phyloP scores from a whole-genome alignment of 73 alveolate species.

The Tetrahymena thermophila region DNA sequence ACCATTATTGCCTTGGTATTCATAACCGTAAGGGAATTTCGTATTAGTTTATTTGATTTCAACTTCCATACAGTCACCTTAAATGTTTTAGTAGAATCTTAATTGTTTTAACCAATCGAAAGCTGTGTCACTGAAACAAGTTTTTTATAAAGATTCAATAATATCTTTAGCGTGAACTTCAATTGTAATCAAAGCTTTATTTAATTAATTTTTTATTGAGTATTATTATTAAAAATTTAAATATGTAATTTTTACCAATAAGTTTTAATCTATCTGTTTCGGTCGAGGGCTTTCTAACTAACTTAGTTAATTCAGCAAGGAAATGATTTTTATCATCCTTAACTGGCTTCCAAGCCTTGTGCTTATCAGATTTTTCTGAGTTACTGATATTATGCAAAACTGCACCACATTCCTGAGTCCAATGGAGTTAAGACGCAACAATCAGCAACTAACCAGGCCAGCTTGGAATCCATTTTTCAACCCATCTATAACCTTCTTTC shows the following conservation, averaged over 20 bases:
- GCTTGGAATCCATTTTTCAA: slow-evolving; percentile 70
- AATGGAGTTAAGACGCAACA: slow-evolving; percentile 69
- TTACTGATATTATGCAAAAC: slow-evolving; percentile 3
- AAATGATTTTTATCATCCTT: slow-evolving; percentile 30
- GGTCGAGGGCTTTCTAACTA: slow-evolving; percentile 30
- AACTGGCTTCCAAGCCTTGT: slow-evolving; percentile 26
- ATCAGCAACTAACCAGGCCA: slow-evolving; percentile 79
- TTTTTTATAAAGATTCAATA: slow-evolving; percentile 57
- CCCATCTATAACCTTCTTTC: slow-evolving; percentile 47
- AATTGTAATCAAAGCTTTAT: slow-evolving; percentile 75
- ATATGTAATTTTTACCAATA: slow-evolving; percentile 30
- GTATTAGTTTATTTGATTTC: slow-evolving; percentile 91
- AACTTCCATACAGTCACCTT: slow-evolving; percentile 63
- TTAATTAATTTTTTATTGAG: background rate
- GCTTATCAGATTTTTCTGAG: slow-evolving; percentile 44
- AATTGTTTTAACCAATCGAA: slow-evolving; percentile 94
- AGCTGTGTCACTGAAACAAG: slow-evolving; percentile 58
- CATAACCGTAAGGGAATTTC: slow-evolving; percentile 94
- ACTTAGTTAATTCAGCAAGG: slow-evolving; percentile 41
- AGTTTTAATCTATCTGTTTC: slow-evolving; percentile 69
- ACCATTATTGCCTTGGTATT: slow-evolving; percentile 99
- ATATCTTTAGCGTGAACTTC: slow-evolving; percentile 95
- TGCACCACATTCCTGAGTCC: slow-evolving; percentile 58
- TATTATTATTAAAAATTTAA: background rate
- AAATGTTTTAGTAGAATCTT: slow-evolving; percentile 61